These are phyloP conservation scores for Mucuna pruriens DNA, from an alignment of 306 rosid genomes.

Conservation along the genomic window DNA sequence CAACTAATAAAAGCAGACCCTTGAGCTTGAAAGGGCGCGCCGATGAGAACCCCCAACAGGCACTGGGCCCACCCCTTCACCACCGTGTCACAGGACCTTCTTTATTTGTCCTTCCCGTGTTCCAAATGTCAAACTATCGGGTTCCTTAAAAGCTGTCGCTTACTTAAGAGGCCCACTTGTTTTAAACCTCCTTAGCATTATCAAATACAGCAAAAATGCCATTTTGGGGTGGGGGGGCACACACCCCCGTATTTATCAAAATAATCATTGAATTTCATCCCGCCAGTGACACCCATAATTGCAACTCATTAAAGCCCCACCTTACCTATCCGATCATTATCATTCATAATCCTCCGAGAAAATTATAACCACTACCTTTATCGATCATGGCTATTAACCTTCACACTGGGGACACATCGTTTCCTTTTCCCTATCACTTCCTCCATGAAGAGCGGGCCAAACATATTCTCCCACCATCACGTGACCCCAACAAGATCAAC, in stretches of 20 bases:
- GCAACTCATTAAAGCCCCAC: conserved; percentile 26
- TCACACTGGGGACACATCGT: conserved; percentile 35
- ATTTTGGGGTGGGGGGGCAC: too few species aligned
- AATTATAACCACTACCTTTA: background rate
- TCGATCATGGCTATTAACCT: conserved; percentile 60
- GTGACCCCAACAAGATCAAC: background rate
- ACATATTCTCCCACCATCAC: background rate
- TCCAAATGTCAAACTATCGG: background rate
- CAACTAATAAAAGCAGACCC: conserved; percentile 40
- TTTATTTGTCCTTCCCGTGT: background rate
- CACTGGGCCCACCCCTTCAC: too few species aligned
- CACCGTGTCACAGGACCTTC: background rate
- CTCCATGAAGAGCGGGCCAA: too few species aligned
- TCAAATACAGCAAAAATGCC: too few species aligned
- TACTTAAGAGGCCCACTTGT: too few species aligned
- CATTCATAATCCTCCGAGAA: background rate
- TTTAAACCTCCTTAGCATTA: too few species aligned
- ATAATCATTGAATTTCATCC: conserved; percentile 2
- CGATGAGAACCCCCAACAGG: too few species aligned
- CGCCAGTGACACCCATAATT: background rate
- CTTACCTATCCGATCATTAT: conserved; percentile 7
- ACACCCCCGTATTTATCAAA: too few species aligned
- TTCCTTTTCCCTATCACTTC: conserved; percentile 36
- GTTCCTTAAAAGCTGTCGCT: background rate
- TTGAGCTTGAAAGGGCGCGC: background rate